phyloP scores from a whole-genome alignment of 805 yeast species.

The Pichia kluyveri region DNA sequence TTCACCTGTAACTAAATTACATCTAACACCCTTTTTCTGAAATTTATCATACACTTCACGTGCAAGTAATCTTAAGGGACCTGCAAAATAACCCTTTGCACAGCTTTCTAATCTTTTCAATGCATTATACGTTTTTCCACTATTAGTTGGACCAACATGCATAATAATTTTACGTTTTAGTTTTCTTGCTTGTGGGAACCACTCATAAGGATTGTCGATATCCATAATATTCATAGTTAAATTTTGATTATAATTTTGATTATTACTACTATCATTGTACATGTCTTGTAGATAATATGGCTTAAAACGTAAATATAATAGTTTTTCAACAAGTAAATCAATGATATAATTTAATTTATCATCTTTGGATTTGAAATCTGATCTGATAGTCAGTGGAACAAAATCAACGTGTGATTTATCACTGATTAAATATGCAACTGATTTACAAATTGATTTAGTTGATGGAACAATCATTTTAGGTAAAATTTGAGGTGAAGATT shows the following conservation, averaged over 20 bases:
- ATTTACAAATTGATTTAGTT: neutral
- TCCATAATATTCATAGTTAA: conserved; percentile 31
- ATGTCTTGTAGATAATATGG: conserved; percentile 21
- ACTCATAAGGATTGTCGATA: conserved; percentile 53
- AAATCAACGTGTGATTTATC: conserved; percentile 6
- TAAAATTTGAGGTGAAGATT: conserved; percentile 1
- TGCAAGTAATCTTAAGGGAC: conserved; percentile 85
- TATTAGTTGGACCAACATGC: conserved; percentile 97
- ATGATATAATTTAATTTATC: conserved; percentile 8
- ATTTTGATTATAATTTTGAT: conserved; percentile 26
- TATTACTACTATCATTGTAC: conserved; percentile 23
- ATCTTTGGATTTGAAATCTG: neutral
- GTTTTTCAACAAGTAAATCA: conserved; percentile 19
- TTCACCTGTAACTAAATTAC: conserved; percentile 93
- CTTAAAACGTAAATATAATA: conserved; percentile 23
- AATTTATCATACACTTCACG: conserved; percentile 85
- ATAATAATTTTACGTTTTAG: conserved; percentile 71
- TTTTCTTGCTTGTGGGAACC: conserved; percentile 82
- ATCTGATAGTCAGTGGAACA: conserved; percentile 7
- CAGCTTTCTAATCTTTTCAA: conserved; percentile 56
- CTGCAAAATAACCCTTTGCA: conserved; percentile 82
- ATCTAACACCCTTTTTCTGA: conserved; percentile 51
- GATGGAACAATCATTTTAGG: conserved; percentile 11
- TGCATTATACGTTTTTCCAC: conserved; percentile 89
- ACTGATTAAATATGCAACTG: conserved; percentile 8